Evolutionary conservation across 2,329 filamentous ascomycete genomes (phyloP).

Genomic region (Aspergillus ibericus): DNA sequence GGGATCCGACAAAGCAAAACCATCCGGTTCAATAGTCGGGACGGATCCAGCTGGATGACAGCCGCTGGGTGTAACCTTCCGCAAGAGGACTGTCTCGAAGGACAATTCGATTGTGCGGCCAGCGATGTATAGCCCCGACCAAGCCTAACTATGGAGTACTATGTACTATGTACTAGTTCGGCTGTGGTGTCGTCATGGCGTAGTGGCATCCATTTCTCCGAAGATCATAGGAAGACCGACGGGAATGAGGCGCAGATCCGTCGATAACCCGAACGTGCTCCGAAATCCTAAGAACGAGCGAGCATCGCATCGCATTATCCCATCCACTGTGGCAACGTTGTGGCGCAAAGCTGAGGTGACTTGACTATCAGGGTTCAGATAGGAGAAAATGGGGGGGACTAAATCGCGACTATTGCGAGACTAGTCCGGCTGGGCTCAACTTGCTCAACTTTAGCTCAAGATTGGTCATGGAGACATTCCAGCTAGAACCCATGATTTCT

Average conservation of each 20-base stretch:
- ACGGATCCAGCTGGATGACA: conserved; percentile 2
- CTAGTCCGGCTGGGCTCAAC: not conserved
- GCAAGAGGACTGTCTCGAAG: not conserved
- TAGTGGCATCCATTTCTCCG: not conserved
- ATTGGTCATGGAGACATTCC: not conserved
- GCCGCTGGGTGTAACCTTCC: conserved; percentile 15
- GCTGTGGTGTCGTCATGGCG: not conserved
- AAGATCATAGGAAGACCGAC: not conserved
- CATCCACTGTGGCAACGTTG: not conserved
- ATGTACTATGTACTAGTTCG: not conserved
- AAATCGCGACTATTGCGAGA: not conserved
- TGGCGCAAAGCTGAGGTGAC: not conserved
- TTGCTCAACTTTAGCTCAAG: not conserved
- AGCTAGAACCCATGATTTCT: not conserved
- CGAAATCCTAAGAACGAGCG: no score
- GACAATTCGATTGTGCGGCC: conserved; percentile 3
- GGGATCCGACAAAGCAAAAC: not conserved
- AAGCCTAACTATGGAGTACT: no score
- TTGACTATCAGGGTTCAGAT: not conserved
- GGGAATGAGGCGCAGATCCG: not conserved
- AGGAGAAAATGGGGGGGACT: not conserved
- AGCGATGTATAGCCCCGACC: not conserved
- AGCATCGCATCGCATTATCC: not conserved
- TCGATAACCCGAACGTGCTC: no score
- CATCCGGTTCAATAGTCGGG: not conserved